Percentiles rank a stretch among this genome's conserved stretches.
phyloP scores from a whole-genome alignment of 495 filamentous ascomycete genomes.

The Aspergillus taichungensis region DNA sequence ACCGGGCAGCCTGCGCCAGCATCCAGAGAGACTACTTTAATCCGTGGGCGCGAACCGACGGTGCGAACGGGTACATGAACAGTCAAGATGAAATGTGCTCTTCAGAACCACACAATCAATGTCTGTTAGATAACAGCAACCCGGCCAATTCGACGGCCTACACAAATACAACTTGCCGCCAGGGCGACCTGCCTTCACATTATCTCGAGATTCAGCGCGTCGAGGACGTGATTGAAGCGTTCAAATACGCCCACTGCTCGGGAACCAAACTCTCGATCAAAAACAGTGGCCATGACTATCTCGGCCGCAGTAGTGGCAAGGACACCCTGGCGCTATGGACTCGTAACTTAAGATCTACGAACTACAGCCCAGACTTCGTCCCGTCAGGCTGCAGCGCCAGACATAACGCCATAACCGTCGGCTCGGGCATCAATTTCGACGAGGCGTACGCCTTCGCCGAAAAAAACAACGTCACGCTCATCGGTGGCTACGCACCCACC shows the following conservation, averaged over 20 bases:
- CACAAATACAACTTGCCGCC: slow-evolving; percentile 8
- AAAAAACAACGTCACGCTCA: slow-evolving; percentile 15
- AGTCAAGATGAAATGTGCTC: slow-evolving; percentile 30
- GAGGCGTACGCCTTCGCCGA: slow-evolving; percentile 34
- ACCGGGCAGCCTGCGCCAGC: slow-evolving; percentile 17
- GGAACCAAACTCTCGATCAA: slow-evolving; percentile 31
- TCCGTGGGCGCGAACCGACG: slow-evolving; percentile 17
- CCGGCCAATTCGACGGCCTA: slow-evolving; percentile 10
- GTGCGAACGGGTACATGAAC: slow-evolving; percentile 27
- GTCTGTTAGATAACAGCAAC: slow-evolving; percentile 24
- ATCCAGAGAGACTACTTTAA: slow-evolving; percentile 26
- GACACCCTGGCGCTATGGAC: slow-evolving; percentile 47
- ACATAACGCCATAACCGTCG: slow-evolving; percentile 33
- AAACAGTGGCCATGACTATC: slow-evolving; percentile 49
- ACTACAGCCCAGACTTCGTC: slow-evolving; percentile 14
- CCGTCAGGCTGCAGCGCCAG: slow-evolving; percentile 22
- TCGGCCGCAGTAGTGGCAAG: slow-evolving; percentile 42
- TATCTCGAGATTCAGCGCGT: slow-evolving; percentile 10
- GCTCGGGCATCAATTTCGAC: slow-evolving; percentile 41
- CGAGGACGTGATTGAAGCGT: slow-evolving; percentile 9
- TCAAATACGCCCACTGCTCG: slow-evolving; percentile 11
- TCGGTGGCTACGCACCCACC: slow-evolving; percentile 16
- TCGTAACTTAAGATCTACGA: slow-evolving; percentile 35
- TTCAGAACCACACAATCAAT: slow-evolving; percentile 27
- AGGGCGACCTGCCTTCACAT: slow-evolving; percentile 14